Percentiles rank a stretch among this genome's conserved stretches.
These are phyloP conservation scores for Nicotiana knightiana DNA, from an alignment of 257 asterid genomes.

Conservation along the genomic window DNA sequence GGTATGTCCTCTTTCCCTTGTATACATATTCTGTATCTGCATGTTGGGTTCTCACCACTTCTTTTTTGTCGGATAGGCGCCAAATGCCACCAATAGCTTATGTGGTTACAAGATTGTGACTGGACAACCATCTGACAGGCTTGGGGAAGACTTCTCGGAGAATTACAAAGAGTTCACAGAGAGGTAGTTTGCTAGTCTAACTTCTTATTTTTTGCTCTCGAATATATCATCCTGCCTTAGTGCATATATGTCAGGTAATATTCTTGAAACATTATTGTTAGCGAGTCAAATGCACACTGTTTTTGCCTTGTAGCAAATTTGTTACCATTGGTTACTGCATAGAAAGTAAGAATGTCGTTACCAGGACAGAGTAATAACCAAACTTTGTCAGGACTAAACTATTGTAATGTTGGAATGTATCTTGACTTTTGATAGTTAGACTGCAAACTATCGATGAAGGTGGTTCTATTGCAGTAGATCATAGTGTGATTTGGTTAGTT, in stretches of 20 bases:
- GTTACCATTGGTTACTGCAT: background rate
- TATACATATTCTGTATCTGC: constrained; percentile 9
- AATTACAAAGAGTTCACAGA: constrained; percentile 65
- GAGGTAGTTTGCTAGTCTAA: constrained; percentile 42
- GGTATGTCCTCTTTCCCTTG: constrained; percentile 34
- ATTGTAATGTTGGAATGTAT: background rate
- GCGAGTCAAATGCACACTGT: background rate
- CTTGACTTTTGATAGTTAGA: background rate
- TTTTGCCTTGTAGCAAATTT: background rate
- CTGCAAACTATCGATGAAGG: background rate
- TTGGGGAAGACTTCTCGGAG: constrained; percentile 93
- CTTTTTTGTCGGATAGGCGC: constrained; percentile 51
- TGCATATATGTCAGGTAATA: background rate
- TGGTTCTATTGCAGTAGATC: background rate
- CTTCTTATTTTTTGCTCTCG: background rate
- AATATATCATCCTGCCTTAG: background rate
- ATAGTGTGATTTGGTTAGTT: background rate
- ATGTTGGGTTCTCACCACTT: constrained; percentile 16
- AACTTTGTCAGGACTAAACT: background rate
- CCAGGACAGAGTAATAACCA: background rate
- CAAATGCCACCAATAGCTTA: constrained; percentile 83
- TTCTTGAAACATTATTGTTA: background rate
- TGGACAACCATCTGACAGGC: constrained; percentile 97
- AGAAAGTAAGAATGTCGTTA: background rate
- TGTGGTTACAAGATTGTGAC: constrained; percentile 96